Percentiles rank a stretch among this genome's conserved stretches.
phyloP scores from a whole-genome alignment of 805 yeast species.

The Hagleromyces aurorensis region DNA sequence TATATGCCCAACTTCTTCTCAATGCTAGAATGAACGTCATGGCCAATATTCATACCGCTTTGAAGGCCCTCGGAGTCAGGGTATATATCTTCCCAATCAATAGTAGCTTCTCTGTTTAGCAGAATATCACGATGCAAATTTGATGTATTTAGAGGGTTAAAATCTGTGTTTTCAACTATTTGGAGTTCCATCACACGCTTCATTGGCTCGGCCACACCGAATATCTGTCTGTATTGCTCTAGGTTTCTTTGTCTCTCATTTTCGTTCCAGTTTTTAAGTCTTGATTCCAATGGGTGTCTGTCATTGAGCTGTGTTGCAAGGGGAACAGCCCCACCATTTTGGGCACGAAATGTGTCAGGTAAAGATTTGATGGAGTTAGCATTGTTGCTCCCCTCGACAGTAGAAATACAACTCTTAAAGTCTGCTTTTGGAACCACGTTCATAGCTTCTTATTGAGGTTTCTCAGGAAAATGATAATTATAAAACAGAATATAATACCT shows the following conservation, averaged over 20 bases:
- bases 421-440: slow-evolving; percentile 49
- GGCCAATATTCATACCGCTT: slow-evolving; percentile 35
- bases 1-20: slow-evolving; percentile 54
- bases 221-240: slow-evolving; percentile 72
- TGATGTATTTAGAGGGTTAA: slow-evolving; percentile 47
- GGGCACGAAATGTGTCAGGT: slow-evolving; percentile 59
- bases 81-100: slow-evolving; percentile 95
- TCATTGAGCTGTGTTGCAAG: slow-evolving; percentile 54
- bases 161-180: slow-evolving; percentile 61
- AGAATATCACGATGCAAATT: slow-evolving; percentile 69
- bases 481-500: background rate
- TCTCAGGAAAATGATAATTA: background rate
- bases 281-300: slow-evolving; percentile 79
- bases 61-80: slow-evolving; percentile 31
- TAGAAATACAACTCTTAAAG: slow-evolving; percentile 40
- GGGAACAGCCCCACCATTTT: slow-evolving; percentile 51
- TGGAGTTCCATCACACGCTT: slow-evolving; percentile 83
- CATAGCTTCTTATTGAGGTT: slow-evolving; percentile 14
- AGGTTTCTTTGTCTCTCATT: slow-evolving; percentile 62
- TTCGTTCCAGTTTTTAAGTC: slow-evolving; percentile 72
- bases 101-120: slow-evolving; percentile 60
- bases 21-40: slow-evolving; percentile 66
- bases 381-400: slow-evolving; percentile 41
- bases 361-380: slow-evolving; percentile 56
- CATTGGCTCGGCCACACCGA: slow-evolving; percentile 92